Evolutionary conservation across 306 rosid species (phyloP), one percentile per base, ranked within the genome.

Genomic region (Albizia julibrissin): DNA sequence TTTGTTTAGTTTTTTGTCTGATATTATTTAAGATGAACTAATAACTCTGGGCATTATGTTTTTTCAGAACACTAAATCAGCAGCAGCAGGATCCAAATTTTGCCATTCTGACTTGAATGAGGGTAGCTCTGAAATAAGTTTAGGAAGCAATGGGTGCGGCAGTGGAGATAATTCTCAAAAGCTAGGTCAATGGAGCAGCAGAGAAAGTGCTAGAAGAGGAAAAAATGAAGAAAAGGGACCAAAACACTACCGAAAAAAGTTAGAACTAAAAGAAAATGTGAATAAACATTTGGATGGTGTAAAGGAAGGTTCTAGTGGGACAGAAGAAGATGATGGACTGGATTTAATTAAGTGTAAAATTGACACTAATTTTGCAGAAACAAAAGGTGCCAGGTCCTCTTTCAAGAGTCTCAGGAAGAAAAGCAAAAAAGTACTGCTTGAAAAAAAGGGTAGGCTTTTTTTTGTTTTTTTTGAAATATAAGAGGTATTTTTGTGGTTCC

Each of bases 231-330:
- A 77, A 78, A 92, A 85, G 86, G 87, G 87, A 85, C 79, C 83
- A 61, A 89, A 87, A 59, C 81, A 80, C 85, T 16, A 15, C 47
- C 44, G 81, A 80, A 89, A 89, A 85, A 87, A 82, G 87, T 85
- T 80, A 85, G 88, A 86, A 83, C 87, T 80, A 77, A 87, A 83
- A 81, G 90, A 78, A 82, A 85, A 79, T 69, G 79, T 81, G 77
- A 85, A 85, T 62, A 84, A 83, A 81, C 87, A 88, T 86, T 81
- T 89, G 87, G 94, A 88, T 83, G 94, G 86, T 76, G 52, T 84
- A 46, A 90, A 92, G 88, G 97, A 92, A 89, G 93, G 90, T 46
- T 90, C 88, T 74, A 91, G 92, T 88, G 96, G 94, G 85, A 91
- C 96, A 44, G 96, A 91, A 82, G 92, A 88, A 76, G 91, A 90